phyloP scores from a whole-genome alignment of 2,329 filamentous ascomycete genomes.

The Ceratocystis eucalypticola region DNA sequence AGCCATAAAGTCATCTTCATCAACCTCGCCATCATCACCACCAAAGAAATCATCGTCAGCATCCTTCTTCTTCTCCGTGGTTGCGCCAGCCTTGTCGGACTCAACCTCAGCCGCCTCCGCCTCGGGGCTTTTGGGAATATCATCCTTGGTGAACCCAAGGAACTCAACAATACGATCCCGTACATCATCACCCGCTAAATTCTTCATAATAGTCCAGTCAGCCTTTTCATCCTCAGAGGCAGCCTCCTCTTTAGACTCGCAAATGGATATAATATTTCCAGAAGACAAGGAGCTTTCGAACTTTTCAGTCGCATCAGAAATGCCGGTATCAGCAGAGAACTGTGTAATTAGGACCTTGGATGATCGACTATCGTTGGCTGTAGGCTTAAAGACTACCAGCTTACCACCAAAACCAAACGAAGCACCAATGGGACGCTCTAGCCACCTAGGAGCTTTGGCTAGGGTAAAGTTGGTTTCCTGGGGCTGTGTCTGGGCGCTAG shows the following conservation, averaged over 20 bases:
- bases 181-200: constrained; percentile 58
- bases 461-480: constrained; percentile 84
- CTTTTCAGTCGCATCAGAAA: constrained; percentile 70
- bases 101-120: constrained; percentile 21
- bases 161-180: constrained; percentile 76
- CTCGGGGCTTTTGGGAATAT: constrained; percentile 26
- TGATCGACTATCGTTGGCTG: constrained; percentile 46
- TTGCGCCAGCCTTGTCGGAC: constrained; percentile 25
- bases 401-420: constrained; percentile 95
- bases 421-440: constrained; percentile 69
- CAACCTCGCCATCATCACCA: constrained; percentile 47
- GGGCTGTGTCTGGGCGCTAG: constrained; percentile 79
- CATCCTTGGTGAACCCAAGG: constrained; percentile 65
- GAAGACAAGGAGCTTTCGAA: constrained; percentile 73
- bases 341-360: constrained; percentile 74
- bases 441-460: constrained; percentile 75
- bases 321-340: constrained; percentile 77
- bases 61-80: constrained; percentile 43
- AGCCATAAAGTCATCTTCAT: constrained; percentile 75
- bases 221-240: constrained; percentile 84
- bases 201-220: constrained; percentile 91
- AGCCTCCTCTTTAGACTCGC: constrained; percentile 60
- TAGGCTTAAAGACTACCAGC: constrained; percentile 55
- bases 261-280: constrained; percentile 66
- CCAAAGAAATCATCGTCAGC: constrained; percentile 67